Percentiles rank a stretch among this genome's conserved stretches.
Evolutionary conservation across 805 yeast species (phyloP).

Genomic region (Metschnikowia santaceciliae): DNA sequence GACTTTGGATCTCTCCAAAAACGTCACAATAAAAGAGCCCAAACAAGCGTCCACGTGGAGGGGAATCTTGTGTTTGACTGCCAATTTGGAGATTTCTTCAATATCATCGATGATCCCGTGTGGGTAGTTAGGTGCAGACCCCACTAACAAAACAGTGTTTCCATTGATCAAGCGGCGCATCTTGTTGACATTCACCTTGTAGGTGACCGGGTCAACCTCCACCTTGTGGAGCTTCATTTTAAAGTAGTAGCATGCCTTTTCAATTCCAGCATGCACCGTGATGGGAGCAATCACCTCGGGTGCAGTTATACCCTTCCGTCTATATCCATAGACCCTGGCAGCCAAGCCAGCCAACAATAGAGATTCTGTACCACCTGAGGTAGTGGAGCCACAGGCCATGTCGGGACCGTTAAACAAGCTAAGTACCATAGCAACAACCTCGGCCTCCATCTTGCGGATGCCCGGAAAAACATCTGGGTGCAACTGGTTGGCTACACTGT

Average conservation of each 20-base stretch:
- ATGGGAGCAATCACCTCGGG: conserved; percentile 90
- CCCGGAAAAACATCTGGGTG: conserved; percentile 98
- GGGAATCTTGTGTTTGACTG: conserved; percentile 67
- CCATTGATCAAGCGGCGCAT: conserved; percentile 63
- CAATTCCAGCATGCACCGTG: conserved; percentile 92
- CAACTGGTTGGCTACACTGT: conserved; percentile 85
- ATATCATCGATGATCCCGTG: conserved; percentile 95
- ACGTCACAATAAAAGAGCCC: conserved; percentile 88
- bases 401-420: conserved; percentile 75
- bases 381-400: conserved; percentile 62
- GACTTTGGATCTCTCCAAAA: conserved; percentile 54
- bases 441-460: conserved; percentile 93
- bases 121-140: conserved; percentile 97
- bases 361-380: conserved; percentile 96
- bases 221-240: conserved; percentile 81
- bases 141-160: conserved; percentile 80
- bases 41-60: conserved; percentile 94
- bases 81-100: conserved; percentile 61
- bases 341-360: conserved; percentile 79
- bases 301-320: conserved; percentile 49
- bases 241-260: conserved; percentile 88
- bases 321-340: conserved; percentile 73
- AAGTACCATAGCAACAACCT: conserved; percentile 88
- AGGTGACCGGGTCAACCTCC: conserved; percentile 64
- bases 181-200: conserved; percentile 59